Base-by-base conservation (phyloP, 1,284 basidiomycete species). In the Singerocomus inundabilis region DNA sequence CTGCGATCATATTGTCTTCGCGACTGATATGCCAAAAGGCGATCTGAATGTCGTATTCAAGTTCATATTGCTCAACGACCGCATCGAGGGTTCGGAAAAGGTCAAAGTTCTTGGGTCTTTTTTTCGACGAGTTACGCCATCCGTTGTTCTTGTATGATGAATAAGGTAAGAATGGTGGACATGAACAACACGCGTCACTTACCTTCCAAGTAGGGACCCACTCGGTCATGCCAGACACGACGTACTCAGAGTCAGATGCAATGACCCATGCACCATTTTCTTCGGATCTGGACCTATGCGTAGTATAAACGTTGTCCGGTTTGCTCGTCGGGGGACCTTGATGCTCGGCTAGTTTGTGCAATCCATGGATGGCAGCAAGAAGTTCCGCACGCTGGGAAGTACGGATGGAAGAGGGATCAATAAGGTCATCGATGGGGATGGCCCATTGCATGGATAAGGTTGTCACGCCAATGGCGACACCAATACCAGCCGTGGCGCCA, bases 171-270 rank as follows among this genome's bases (percentile, higher is more conserved):
- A 9, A 12, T 26, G 12, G n/a, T 18, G 21, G 30, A 29, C 18
- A 10, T 13, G 24, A 50, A 34, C 16, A 5, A 15, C 4, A 28
- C 6, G 15, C n/a, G 4, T 24, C 5, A n/a, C 34, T 25, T 12
- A 34, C 47, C 33, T 44, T 54, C 37, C 36, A 55, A 25, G 32
- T 15, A 5, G 61, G 45, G 9, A 50, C 28, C 36, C 41, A 44
- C 31, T 70, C 62, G 1, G 66, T 65, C 33, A 68, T 64, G 5
- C 70, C 68, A 38, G 61, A 59, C 15, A 68, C 61, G 9, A 71
- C 66, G 46, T 70, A 70, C 51, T 70, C 67, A 4, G 64, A 59
- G 26, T 51, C 49, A 1, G 28, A 36, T 16, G 58, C 58, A 36
- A 71, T 49, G 33, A 60, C 49, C 36, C 46, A 39, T 16, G 24